These are phyloP conservation scores for Balamuthia mandrillaris DNA, from an alignment of 208 protist genomes.

Conservation along the genomic window DNA sequence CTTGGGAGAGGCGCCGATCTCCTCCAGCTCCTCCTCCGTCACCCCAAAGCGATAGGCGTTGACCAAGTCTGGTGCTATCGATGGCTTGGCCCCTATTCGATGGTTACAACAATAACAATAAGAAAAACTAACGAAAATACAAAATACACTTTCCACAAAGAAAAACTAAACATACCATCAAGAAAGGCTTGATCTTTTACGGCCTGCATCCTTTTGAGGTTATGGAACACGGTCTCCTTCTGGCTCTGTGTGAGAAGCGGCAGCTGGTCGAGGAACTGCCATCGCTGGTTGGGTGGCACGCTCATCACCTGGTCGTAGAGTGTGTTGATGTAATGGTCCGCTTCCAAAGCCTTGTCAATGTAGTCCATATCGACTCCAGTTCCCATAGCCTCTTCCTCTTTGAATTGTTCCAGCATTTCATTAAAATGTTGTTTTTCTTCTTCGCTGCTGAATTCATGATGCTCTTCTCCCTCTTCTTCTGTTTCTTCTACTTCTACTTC, in stretches of 20 bases:
- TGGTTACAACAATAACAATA: background rate
- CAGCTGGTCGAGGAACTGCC: too few species aligned
- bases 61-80: too few species aligned
- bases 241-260: background rate
- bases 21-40: slow-evolving; percentile 4
- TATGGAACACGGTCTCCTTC: background rate
- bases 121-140: background rate
- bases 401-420: slow-evolving; percentile 12
- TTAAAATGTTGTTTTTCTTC: slow-evolving; percentile 4
- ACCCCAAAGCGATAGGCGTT: slow-evolving; percentile 8
- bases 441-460: background rate
- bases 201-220: background rate
- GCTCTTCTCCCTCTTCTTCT: too few species aligned
- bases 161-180: too few species aligned
- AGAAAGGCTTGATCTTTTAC: too few species aligned
- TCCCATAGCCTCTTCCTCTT: background rate
- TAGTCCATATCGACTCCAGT: too few species aligned
- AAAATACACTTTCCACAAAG: too few species aligned
- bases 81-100: background rate
- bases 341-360: too few species aligned
- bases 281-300: too few species aligned
- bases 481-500: background rate
- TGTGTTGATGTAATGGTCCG: too few species aligned
- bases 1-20: background rate
- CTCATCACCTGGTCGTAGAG: too few species aligned